Percentiles rank a stretch among this genome's conserved stretches.
phyloP scores from a whole-genome alignment of 495 filamentous ascomycete genomes.

The Penicillium pulvis region DNA sequence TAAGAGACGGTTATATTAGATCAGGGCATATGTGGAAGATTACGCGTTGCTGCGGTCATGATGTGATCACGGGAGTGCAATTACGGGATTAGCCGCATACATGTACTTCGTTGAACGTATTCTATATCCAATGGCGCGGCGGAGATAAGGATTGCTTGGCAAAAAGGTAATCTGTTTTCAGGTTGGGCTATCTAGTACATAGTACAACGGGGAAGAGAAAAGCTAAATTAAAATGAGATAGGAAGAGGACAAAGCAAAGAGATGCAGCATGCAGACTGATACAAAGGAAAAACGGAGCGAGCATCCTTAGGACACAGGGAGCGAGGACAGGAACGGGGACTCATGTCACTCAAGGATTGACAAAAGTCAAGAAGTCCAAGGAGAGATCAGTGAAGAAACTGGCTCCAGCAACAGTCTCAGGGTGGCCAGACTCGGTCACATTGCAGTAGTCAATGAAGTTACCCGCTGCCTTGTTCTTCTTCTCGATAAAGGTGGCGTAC shows the following conservation, averaged over 20 bases:
- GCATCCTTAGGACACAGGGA: not conserved
- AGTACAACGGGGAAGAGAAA: not conserved
- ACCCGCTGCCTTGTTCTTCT: conserved; percentile 45
- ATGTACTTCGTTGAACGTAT: not conserved
- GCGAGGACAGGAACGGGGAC: not conserved
- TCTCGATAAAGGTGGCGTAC: conserved; percentile 45
- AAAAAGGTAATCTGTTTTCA: not conserved
- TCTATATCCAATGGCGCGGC: conserved; percentile 2
- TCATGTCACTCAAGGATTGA: conserved; percentile 18
- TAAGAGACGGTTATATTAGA: not conserved
- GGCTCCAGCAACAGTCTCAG: conserved; percentile 33
- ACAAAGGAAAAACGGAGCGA: not conserved
- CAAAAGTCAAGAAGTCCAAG: conserved; percentile 34
- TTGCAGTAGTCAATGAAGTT: conserved; percentile 47
- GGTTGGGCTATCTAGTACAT: not conserved
- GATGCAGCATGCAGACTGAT: not conserved
- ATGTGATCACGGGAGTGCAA: not conserved
- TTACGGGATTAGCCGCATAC: not conserved
- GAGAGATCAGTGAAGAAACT: conserved; percentile 52
- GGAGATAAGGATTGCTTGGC: conserved; percentile 14
- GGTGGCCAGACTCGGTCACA: conserved; percentile 35
- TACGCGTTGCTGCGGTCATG: not conserved
- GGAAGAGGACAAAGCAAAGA: not conserved
- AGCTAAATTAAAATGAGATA: not conserved
- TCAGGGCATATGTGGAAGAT: not conserved